Evolutionary conservation across 164 flowering plant species (phyloP).

Genomic region (Platanus orientalis): DNA sequence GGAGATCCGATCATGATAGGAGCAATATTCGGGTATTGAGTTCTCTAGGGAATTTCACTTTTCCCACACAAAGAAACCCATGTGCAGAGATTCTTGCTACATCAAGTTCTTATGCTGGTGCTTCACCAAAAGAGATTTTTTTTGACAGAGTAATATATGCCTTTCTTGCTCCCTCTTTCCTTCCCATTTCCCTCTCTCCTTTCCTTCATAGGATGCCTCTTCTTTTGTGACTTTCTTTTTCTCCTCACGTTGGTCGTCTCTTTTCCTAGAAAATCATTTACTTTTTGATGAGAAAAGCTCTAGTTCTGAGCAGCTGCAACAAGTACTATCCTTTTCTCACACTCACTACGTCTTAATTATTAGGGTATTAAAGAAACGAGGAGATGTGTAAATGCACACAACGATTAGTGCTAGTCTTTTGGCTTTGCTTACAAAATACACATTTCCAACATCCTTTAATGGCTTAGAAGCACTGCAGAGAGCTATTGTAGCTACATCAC

Average conservation of each 20-base stretch:
- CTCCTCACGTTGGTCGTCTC: constrained; percentile 8
- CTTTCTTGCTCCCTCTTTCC: background rate
- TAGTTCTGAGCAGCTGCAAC: constrained; percentile 8
- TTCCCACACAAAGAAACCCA: constrained; percentile 6
- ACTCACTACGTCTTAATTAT: background rate
- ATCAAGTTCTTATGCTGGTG: constrained; percentile 11
- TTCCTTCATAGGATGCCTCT: constrained; percentile 9
- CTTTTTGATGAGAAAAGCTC: constrained; percentile 26
- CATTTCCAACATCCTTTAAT: no score
- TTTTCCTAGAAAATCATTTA: constrained; percentile 23
- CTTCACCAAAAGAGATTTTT: constrained; percentile 13
- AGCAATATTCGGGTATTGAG: background rate
- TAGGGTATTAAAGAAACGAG: no score
- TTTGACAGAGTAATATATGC: constrained; percentile 12
- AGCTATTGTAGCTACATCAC: no score
- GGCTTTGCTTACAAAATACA: no score
- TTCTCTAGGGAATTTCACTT: constrained; percentile 1
- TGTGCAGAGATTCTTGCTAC: constrained; percentile 19
- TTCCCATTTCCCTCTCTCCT: constrained; percentile 10
- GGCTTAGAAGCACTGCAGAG: no score
- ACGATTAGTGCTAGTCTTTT: no score
- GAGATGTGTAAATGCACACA: no score
- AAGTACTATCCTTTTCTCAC: constrained; percentile 4
- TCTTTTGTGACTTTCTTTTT: constrained; percentile 5
- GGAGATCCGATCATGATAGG: background rate